Conservation (phyloP, 805 yeast species). For the Starmerella vitae region DNA sequence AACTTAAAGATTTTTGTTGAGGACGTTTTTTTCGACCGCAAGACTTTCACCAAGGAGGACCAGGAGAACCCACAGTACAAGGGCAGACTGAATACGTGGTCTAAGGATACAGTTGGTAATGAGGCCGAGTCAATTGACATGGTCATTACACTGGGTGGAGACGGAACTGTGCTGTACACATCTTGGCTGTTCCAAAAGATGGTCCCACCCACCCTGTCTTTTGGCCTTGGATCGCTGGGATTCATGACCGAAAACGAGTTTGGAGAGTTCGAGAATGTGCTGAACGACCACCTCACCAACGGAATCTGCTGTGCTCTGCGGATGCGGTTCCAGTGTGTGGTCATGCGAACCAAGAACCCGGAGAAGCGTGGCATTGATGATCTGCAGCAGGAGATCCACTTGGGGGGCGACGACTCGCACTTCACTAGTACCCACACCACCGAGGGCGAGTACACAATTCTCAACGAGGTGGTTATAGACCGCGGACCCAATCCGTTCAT, state of each 20-base stretch:
- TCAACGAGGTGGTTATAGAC: conserved; percentile 82
- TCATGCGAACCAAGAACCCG: conserved; percentile 28
- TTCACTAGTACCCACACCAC: conserved; percentile 13
- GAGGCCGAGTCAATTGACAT: conserved; percentile 50
- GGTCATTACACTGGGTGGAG: conserved; percentile 87
- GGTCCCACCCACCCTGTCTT: conserved; percentile 87
- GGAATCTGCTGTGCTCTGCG: conserved; percentile 71
- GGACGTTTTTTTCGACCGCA: conserved; percentile 44
- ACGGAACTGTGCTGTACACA: conserved; percentile 85
- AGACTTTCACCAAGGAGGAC: conserved; percentile 48
- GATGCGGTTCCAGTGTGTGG: conserved; percentile 78
- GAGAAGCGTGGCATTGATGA: conserved; percentile 23
- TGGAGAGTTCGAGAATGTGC: conserved; percentile 49
- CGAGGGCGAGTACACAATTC: conserved; percentile 43
- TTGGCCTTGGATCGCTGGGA: conserved; percentile 83
- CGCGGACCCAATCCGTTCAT: conserved; percentile 91
- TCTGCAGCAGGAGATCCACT: conserved; percentile 33
- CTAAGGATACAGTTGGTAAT: conserved; percentile 32
- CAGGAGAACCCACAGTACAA: conserved; percentile 36
- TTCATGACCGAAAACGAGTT: conserved; percentile 78
- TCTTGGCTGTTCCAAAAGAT: conserved; percentile 70
- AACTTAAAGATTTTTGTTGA: conserved; percentile 56
- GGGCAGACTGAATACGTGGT: conserved; percentile 52
- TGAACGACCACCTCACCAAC: conserved; percentile 44
- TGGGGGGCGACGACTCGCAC: conserved; percentile 24